Base-by-base conservation (phyloP, 2,329 filamentous ascomycete species). In the Fusarium equiseti region DNA sequence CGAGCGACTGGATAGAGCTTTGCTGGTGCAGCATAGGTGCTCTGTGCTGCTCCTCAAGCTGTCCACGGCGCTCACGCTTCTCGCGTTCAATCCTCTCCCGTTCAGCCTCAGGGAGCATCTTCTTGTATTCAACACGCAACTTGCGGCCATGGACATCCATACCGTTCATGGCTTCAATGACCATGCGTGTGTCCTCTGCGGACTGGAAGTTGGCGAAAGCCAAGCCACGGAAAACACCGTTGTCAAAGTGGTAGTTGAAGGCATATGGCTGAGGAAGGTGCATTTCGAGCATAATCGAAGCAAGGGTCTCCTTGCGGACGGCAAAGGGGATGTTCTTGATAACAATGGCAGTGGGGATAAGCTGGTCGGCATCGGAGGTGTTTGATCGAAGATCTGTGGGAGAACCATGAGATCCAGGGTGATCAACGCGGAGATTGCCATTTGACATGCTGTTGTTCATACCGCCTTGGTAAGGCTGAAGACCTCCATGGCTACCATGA, bases 321-420 rank as follows among this genome's bases (percentile, higher is more conserved):
- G 97, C 96, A 80, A 99, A 99, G 0, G 97, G 96, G 40, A 99
- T 99, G 79, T 99, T 99, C 85, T 99, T 99, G 83, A 99, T 98
- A 63, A 99, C 96, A 75, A 99, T 98, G 58, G 96, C 96, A 6
- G 96, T 99, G 5, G 95, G 95, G 64, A 99, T 99, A 66, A 99
- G 89, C 83, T 98, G 95, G 73, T 97, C 95, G 60, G 90, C 87
- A 50, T 89, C 87, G 77, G 75, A 84, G 64, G 76, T 81, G 73
- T 70, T 82, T 62, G 76, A 83, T 81, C 83, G 77, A 63, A 83
- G 70, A 70, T 82, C 80, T 46, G 74, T 75, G 18, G 81, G 81
- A 13, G 82, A 81, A 51, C 78, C 73, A 63, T 83, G 82, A 13
- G 81, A 77, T 64, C 79, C 81, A 27, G 78, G 78, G 57, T 80